phyloP scores from a whole-genome alignment of 352 stramenopile species.

The Phytophthora ohioensis region DNA sequence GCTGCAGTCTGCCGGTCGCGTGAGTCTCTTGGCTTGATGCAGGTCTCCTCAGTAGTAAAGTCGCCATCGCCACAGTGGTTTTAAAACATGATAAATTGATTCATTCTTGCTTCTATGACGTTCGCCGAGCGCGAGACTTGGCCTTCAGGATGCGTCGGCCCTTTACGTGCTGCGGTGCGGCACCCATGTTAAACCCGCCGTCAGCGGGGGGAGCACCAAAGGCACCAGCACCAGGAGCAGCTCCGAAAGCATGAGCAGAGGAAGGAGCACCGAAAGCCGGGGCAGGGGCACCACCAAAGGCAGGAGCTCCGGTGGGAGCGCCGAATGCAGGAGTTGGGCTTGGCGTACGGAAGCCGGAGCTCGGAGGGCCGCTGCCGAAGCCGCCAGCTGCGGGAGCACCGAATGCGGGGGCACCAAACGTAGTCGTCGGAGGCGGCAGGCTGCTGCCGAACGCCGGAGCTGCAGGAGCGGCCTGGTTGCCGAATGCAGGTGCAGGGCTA shows the following conservation, averaged over 20 bases:
- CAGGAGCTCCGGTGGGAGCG: constrained; percentile 12
- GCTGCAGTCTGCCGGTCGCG: not conserved
- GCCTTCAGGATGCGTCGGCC: constrained; percentile 75
- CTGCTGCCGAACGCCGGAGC: constrained; percentile 40
- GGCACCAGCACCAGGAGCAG: constrained; percentile 31
- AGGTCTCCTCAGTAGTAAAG: constrained; percentile 3
- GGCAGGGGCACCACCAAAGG: constrained; percentile 31
- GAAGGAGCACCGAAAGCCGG: constrained; percentile 33
- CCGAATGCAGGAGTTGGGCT: constrained; percentile 42
- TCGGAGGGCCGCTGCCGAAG: constrained; percentile 46
- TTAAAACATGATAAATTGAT: constrained; percentile 45
- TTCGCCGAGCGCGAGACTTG: constrained; percentile 39
- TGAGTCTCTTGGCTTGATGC: not conserved
- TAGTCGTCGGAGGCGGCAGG: constrained; percentile 36
- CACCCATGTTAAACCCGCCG: constrained; percentile 78
- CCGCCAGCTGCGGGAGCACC: constrained; percentile 36
- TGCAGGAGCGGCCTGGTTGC: constrained; percentile 32
- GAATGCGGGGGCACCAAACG: constrained; percentile 41
- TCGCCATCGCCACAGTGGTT: constrained; percentile 30
- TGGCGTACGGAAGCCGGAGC: constrained; percentile 42
- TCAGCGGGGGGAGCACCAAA: constrained; percentile 47
- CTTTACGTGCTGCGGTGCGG: constrained; percentile 56
- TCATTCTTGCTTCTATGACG: constrained; percentile 50
- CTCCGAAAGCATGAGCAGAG: constrained; percentile 44
- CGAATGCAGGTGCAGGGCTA: constrained; percentile 42